These are phyloP conservation scores for Dryas octopetala DNA, from an alignment of 306 rosid genomes.

Conservation along the genomic window DNA sequence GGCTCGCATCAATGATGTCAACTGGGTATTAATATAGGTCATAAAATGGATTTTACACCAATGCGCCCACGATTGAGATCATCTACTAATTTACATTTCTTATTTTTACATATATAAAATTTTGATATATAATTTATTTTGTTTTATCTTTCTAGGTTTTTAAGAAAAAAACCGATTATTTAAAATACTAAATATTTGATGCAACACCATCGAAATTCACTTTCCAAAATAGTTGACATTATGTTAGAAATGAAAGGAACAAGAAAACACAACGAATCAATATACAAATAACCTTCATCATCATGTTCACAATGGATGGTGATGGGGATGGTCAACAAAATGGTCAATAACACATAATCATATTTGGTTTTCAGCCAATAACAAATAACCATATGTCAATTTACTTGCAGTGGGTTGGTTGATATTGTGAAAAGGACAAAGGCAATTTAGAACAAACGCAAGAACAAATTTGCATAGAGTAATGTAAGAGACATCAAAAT, in stretches of 20 bases:
- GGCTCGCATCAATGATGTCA: no score
- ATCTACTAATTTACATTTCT: no score
- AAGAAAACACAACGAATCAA: background rate
- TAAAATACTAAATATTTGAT: background rate
- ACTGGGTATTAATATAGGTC: no score
- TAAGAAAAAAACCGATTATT: background rate
- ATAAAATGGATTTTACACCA: no score
- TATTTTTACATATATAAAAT: background rate
- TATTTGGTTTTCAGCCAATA: slow-evolving; percentile 4
- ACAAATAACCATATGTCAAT: background rate
- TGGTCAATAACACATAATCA: slow-evolving; percentile 23
- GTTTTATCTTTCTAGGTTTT: background rate
- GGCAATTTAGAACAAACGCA: background rate
- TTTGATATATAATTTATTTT: background rate
- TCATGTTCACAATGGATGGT: slow-evolving; percentile 1
- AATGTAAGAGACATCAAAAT: no score
- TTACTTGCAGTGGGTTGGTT: slow-evolving; percentile 13
- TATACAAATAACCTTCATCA: background rate
- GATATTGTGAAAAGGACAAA: background rate
- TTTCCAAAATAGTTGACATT: background rate
- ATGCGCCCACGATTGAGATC: no score
- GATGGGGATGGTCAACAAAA: slow-evolving; percentile 29
- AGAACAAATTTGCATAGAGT: background rate
- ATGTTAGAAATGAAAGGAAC: background rate
- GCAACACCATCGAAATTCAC: background rate